Evolutionary conservation across 2,329 filamentous ascomycete species (phyloP), one percentile per base, ranked within the genome.

Genomic region (Chalaropsis thielavioides): DNA sequence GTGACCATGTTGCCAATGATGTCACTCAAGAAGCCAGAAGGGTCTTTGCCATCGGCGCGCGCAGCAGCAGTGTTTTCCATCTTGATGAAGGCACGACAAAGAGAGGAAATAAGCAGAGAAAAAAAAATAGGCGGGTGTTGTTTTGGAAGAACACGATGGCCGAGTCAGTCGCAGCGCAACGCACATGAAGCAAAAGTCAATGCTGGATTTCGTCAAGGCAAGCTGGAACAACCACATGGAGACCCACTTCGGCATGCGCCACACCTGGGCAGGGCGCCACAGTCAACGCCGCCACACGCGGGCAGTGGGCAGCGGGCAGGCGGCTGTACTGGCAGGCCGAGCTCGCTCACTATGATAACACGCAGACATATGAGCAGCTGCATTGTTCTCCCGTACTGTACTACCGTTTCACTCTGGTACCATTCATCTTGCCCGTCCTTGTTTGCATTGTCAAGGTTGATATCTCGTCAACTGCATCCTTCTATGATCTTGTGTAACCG

Each of bases 1-100:
- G 90, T 95, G 69, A 99, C 94, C 44, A 90, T 85, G 69, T 90
- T 90, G 68, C 92, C 92, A 72, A 96, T 95, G 73, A 99, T 96
- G 73, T 96, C 90, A 75, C 88, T 86, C 67, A 99, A 80, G 75
- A 99, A 99, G 70, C 88, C 86, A 13, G 92, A 95, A 3, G 94
- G 94, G 75, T 99, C 94, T 75, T 90, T 92, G 68, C 90, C 88
- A 75, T 94, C 90, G 67, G 77, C 76, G 72, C 84, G 82, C 38
- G 76, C 76, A 67, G 77, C 76, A 68, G 80, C 15, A 68, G 83
- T 84, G 79, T 92, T 92, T 77, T 92, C 90, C 89, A 92, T 94
- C 6, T 10, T 35, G 43, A 41, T 62, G 44, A 13, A 54, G 46
- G 24, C 38, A 43, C 15, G 40, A 51, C n/a, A 15, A 51, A 3